phyloP scores from a whole-genome alignment of 345 rosid genomes.

The Heritiera fomes region DNA sequence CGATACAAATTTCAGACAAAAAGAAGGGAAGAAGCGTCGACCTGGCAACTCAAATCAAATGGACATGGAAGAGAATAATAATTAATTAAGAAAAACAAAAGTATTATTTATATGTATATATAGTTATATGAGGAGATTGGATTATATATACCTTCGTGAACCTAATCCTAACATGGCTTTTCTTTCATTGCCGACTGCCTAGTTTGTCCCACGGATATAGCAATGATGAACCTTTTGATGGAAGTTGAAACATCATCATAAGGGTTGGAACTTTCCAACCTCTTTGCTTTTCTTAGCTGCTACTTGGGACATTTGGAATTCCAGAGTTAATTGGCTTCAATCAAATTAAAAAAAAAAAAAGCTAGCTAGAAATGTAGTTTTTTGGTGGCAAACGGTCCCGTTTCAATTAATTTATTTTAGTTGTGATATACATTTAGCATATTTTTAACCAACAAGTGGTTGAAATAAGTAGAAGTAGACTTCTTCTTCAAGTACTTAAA shows the following conservation, averaged over 20 bases:
- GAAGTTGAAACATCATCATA: slow-evolving; percentile 25
- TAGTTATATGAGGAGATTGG: too few species aligned
- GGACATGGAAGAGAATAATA: neutral
- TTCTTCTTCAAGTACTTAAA: too few species aligned
- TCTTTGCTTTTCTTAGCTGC: neutral
- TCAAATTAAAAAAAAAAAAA: neutral
- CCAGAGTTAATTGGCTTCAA: neutral
- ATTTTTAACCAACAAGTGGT: too few species aligned
- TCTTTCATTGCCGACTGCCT: neutral
- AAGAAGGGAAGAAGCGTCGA: neutral
- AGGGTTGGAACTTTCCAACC: slow-evolving; percentile 22
- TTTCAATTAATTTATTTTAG: neutral
- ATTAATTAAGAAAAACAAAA: too few species aligned
- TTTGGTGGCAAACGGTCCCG: neutral
- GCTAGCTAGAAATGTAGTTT: neutral
- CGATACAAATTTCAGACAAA: neutral
- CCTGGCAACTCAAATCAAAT: neutral
- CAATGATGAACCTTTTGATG: slow-evolving; percentile 20
- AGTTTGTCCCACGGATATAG: neutral
- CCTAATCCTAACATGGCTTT: neutral
- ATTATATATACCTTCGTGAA: too few species aligned
- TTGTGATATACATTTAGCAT: too few species aligned
- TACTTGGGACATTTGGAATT: neutral
- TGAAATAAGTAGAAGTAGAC: too few species aligned
- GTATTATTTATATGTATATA: too few species aligned